Evolutionary conservation across 495 filamentous ascomycete genomes (phyloP).

Genomic region (Usnea hakonensis): DNA sequence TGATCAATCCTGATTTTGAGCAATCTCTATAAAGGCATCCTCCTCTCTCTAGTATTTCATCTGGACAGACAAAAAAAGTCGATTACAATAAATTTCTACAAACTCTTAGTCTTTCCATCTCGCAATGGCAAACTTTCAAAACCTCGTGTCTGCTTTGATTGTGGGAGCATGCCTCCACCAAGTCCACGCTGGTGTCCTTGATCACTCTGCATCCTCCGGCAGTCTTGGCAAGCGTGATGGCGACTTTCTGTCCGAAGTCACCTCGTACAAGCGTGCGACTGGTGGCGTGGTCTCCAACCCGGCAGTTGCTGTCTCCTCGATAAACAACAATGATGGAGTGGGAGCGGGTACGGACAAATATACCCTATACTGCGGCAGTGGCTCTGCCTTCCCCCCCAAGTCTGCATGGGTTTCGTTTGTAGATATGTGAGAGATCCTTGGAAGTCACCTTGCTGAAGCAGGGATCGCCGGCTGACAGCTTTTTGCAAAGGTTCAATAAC

Average conservation of each 20-base stretch:
- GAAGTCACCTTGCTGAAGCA: background rate
- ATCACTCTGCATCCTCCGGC: background rate
- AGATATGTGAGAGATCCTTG: slow-evolving; percentile 9
- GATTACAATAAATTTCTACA: background rate
- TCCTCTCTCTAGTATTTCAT: background rate
- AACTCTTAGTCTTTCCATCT: background rate
- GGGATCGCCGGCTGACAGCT: background rate
- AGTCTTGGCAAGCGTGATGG: background rate
- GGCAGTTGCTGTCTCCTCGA: background rate
- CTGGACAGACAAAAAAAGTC: background rate
- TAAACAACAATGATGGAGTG: slow-evolving; percentile 8
- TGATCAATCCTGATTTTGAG: too few relatives aligned
- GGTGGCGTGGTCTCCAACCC: background rate
- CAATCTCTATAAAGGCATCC: background rate
- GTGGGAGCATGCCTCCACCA: background rate
- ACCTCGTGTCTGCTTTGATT: background rate
- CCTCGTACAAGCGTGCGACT: background rate
- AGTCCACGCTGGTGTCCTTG: background rate
- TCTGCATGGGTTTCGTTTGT: slow-evolving; percentile 19
- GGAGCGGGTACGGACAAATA: slow-evolving; percentile 9
- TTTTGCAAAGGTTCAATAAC: slow-evolving; percentile 30
- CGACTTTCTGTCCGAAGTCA: background rate
- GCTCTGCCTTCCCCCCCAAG: slow-evolving; percentile 10
- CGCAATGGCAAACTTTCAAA: background rate
- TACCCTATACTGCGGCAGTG: slow-evolving; percentile 14